Evolutionary conservation across 108 stramenopile species (phyloP).

Genomic region (Aurantiochytrium sp.): DNA sequence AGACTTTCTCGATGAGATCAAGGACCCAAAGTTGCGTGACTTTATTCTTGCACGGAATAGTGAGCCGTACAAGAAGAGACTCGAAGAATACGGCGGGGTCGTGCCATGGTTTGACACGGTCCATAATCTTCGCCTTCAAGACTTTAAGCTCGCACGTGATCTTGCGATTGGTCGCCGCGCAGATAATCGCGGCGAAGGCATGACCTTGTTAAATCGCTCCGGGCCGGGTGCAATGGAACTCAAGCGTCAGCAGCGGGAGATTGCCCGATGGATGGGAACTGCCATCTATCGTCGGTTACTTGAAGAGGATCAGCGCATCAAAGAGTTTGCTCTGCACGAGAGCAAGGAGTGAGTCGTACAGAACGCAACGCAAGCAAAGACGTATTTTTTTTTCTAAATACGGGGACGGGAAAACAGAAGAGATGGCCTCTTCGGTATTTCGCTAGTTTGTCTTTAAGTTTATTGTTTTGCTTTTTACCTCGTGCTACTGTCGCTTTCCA

Average conservation of each 20-base stretch:
- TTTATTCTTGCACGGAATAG: not conserved
- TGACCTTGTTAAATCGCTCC: not conserved
- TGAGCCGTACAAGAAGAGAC: not conserved
- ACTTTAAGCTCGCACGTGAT: not conserved
- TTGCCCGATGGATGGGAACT: not conserved
- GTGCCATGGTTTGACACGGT: conserved; percentile 3
- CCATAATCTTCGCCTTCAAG: not conserved
- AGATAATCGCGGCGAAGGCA: not conserved
- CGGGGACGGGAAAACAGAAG: not conserved
- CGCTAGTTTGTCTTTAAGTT: too few species aligned
- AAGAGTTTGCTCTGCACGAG: not conserved
- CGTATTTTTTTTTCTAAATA: not conserved
- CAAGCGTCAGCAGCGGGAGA: not conserved
- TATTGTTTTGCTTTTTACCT: too few species aligned
- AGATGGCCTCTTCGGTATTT: too few species aligned
- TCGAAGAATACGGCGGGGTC: not conserved
- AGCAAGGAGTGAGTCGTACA: not conserved
- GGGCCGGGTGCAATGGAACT: not conserved
- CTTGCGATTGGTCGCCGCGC: not conserved
- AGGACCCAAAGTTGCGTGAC: not conserved
- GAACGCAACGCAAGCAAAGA: not conserved
- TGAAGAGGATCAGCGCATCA: not conserved
- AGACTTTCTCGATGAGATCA: not conserved
- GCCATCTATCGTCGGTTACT: not conserved
- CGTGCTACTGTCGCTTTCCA: too few species aligned